Evolutionary conservation across 192 early-diverging fungal genomes (phyloP), one percentile per base, ranked within the genome.

Genomic region (Entrophospora sp.): DNA sequence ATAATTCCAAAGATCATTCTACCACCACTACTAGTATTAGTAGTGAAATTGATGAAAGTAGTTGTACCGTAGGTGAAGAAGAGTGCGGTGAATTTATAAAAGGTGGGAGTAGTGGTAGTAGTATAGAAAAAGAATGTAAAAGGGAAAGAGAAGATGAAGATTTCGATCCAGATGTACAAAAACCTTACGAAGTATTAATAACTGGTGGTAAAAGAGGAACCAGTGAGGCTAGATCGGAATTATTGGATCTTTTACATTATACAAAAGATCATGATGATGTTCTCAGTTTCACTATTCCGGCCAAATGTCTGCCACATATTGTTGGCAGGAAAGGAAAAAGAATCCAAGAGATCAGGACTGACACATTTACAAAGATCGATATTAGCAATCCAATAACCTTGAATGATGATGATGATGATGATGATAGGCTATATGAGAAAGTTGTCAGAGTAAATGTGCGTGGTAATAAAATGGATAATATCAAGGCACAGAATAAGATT

Each of bases 141-240:
- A n/a, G n/a, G n/a, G n/a, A n/a, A n/a, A n/a, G n/a, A n/a, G 68
- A 59, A 30, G 80, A 75, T 25, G 67, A 75, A 22, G 79, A 77
- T 36, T 84, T 83, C 5, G 87, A 80, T 9, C 77, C 74, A 13
- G 75, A 70, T 14, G 64, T 55, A 51, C 75, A 75, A 52, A 75
- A 73, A 53, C 37, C 85, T 14, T 79, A 88, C 67, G 79, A 87
- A 64, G 90, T 98, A 31, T 76, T 77, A 22, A 86, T 98, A 57
- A 84, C 85, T 46, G 96, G 96, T 37, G 85, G 87, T 36, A 90
- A 89, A 72, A 85, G 80, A 70, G 92, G 90, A 61, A 90, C 91
- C 40, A 79, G 79, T 7, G 72, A 75, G 22, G 91, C 91, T 53
- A 89, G 90, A 78, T 74, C 74, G 31, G 92, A 94, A 74, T 79